Percentiles rank a stretch among this genome's conserved stretches.
phyloP scores from a whole-genome alignment of 2,329 filamentous ascomycete species.

The Intubia oerlemansii region DNA sequence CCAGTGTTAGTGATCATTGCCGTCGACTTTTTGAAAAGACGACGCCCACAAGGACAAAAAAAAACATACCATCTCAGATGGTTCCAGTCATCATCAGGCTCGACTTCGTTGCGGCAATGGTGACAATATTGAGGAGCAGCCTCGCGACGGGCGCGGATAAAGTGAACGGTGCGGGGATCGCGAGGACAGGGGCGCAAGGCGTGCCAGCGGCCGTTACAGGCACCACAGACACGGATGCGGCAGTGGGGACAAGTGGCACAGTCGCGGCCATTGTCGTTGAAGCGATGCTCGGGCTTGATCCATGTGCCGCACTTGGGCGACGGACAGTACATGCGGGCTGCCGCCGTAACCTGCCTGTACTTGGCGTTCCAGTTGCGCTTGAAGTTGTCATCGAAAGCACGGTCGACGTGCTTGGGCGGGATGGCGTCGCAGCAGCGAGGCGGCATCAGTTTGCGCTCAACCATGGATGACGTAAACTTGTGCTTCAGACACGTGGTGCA shows the following conservation, averaged over 20 bases:
- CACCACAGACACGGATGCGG: constrained; percentile 50
- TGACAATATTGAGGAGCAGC: constrained; percentile 59
- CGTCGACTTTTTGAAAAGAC: not conserved
- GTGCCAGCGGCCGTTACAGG: constrained; percentile 60
- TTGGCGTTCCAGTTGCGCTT: constrained; percentile 66
- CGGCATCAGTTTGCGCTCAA: no score
- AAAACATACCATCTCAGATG: constrained; percentile 62
- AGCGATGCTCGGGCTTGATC: constrained; percentile 54
- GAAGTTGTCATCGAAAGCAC: constrained; percentile 55
- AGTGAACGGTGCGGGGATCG: constrained; percentile 41
- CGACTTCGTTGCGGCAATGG: constrained; percentile 51
- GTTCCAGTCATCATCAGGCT: constrained; percentile 66
- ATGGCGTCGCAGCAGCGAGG: no score
- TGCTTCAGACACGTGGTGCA: no score
- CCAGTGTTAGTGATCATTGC: no score
- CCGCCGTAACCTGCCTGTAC: constrained; percentile 53
- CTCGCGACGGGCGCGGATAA: constrained; percentile 43
- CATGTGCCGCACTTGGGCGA: constrained; percentile 60
- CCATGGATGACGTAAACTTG: no score
- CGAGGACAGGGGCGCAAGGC: constrained; percentile 44
- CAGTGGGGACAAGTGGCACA: constrained; percentile 51
- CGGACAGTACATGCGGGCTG: constrained; percentile 61
- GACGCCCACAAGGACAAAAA: constrained; percentile 2
- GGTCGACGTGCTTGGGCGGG: no score
- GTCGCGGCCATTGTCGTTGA: constrained; percentile 36